Conservation (phyloP, 1,284 basidiomycete species). For the Inonotus obliquus region DNA sequence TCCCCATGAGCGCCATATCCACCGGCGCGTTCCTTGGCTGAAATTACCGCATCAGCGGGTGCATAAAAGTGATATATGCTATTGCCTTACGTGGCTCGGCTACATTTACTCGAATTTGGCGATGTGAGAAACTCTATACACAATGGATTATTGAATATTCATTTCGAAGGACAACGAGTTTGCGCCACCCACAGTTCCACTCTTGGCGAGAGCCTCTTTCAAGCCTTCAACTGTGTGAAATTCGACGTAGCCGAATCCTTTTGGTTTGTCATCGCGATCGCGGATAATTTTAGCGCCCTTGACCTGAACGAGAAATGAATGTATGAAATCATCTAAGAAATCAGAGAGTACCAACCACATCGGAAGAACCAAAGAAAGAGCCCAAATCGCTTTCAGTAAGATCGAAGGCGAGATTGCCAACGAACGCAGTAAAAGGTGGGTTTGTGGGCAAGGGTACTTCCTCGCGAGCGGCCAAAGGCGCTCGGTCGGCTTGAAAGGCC, state of each 20-base stretch:
- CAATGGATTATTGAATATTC: slow-evolving; percentile 14
- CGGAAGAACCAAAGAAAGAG: slow-evolving; percentile 64
- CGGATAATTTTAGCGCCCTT: slow-evolving; percentile 91
- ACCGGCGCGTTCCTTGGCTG: slow-evolving; percentile 68
- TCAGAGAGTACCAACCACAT: slow-evolving; percentile 44
- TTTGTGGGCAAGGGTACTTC: slow-evolving; percentile 93
- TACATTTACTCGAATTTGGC: slow-evolving; percentile 86
- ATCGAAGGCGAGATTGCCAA: slow-evolving; percentile 96
- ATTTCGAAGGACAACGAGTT: background rate
- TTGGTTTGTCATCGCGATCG: slow-evolving; percentile 88
- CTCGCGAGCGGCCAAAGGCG: slow-evolving; percentile 60
- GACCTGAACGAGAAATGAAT: slow-evolving; percentile 39
- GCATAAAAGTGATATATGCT: slow-evolving; percentile 1
- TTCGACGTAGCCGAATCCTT: slow-evolving; percentile 98
- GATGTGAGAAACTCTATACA: slow-evolving; percentile 63
- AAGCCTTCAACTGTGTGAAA: slow-evolving; percentile 81
- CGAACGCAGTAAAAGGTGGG: slow-evolving; percentile 93
- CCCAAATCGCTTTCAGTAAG: slow-evolving; percentile 81
- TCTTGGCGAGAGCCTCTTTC: slow-evolving; percentile 74
- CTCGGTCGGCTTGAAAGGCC: slow-evolving; percentile 51
- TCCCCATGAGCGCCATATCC: slow-evolving; percentile 46
- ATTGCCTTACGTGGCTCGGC: slow-evolving; percentile 84
- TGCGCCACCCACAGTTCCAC: slow-evolving; percentile 49
- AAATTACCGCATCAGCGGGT: slow-evolving; percentile 1
- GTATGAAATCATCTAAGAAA: background rate